Percentiles rank a stretch among this genome's conserved stretches.
These are phyloP conservation scores for Dactylellina haptotyla DNA, from an alignment of 2,329 filamentous ascomycete species.

Conservation along the genomic window DNA sequence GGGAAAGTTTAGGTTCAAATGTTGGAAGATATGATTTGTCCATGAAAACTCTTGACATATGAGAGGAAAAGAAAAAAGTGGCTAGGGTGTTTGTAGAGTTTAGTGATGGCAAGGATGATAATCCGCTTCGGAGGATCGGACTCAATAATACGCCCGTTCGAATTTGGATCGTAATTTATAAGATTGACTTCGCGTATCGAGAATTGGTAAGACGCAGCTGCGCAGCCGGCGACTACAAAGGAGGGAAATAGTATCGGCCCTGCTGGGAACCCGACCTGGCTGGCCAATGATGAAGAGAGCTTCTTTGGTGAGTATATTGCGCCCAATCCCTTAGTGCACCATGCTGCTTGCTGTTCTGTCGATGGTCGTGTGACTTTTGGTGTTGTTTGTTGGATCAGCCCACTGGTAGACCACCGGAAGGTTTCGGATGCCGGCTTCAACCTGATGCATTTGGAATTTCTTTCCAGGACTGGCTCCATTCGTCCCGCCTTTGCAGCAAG, in stretches of 20 bases:
- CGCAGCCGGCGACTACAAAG: no score
- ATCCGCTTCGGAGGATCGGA: slow-evolving; percentile 21
- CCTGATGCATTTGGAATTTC: slow-evolving; percentile 53
- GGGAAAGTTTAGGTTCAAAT: no score
- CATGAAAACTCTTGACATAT: no score
- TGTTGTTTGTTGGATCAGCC: slow-evolving; percentile 42
- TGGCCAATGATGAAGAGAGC: no score
- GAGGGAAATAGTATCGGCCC: slow-evolving; percentile 22
- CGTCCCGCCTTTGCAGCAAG: slow-evolving; percentile 26
- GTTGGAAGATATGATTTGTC: no score
- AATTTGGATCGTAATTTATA: not conserved
- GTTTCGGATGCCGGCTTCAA: slow-evolving; percentile 44
- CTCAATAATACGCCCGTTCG: not conserved
- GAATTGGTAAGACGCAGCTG: no score
- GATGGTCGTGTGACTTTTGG: slow-evolving; percentile 52
- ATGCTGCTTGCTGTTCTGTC: not conserved
- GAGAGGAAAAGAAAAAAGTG: no score
- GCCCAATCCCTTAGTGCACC: no score
- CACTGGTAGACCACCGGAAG: slow-evolving; percentile 28
- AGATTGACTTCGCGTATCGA: slow-evolving; percentile 46
- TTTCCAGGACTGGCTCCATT: slow-evolving; percentile 38
- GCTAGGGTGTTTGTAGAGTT: no score
- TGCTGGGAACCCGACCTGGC: not conserved
- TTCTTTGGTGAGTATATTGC: no score
- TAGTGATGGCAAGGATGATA: not conserved